These are phyloP conservation scores for Colletotrichum sp. DNA, from an alignment of 2,329 filamentous ascomycete species.

Conservation along the genomic window DNA sequence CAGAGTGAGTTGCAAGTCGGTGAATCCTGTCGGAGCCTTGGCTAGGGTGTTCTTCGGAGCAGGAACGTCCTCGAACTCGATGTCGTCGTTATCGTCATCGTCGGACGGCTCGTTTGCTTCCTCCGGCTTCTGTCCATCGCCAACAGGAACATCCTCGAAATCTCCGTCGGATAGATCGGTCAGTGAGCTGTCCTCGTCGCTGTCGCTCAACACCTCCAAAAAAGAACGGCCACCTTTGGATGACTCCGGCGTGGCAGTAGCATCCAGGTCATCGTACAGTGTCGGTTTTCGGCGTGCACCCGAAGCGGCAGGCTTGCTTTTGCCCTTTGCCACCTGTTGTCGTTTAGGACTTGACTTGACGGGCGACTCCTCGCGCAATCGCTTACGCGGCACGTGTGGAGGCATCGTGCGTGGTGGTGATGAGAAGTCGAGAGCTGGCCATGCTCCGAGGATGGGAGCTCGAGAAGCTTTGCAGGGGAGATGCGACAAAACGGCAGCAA, in stretches of 20 bases:
- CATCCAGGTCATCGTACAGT: constrained; percentile 66
- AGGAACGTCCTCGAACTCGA: constrained; percentile 66
- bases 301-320: background rate
- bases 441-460: background rate
- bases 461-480: constrained; percentile 8
- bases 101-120: constrained; percentile 38
- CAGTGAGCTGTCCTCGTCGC: constrained; percentile 52
- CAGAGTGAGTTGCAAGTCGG: constrained; percentile 78
- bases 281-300: constrained; percentile 56
- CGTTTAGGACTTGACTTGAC: constrained; percentile 25
- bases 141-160: constrained; percentile 51
- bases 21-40: constrained; percentile 56
- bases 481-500: background rate
- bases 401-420: constrained; percentile 57
- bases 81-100: constrained; percentile 64
- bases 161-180: constrained; percentile 62
- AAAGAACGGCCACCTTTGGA: constrained; percentile 46
- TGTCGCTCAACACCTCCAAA: constrained; percentile 48
- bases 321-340: constrained; percentile 13
- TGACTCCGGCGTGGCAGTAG: constrained; percentile 47
- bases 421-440: background rate
- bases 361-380: constrained; percentile 48
- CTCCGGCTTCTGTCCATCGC: constrained; percentile 47
- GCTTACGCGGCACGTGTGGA: constrained; percentile 71
- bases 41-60: constrained; percentile 40